These are phyloP conservation scores for Pythium inflatum DNA, from an alignment of 352 stramenopile species.

Conservation along the genomic window DNA sequence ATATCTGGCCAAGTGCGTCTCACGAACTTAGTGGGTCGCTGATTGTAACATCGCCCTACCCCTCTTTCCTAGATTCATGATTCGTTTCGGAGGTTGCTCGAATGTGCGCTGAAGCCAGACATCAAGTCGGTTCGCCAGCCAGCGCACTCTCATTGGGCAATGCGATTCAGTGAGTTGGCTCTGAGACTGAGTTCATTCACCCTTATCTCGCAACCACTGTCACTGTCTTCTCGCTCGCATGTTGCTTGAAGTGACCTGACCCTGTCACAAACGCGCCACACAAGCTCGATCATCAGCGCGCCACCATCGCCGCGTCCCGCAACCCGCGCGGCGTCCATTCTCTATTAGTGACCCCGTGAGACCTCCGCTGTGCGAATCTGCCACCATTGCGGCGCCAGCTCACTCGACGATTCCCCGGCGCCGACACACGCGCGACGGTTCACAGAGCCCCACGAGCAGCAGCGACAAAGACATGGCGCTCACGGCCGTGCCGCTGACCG, in stretches of 20 bases:
- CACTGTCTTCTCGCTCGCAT: not conserved
- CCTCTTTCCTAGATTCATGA: slow-evolving; percentile 26
- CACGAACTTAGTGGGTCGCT: too few relatives aligned
- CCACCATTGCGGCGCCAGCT: slow-evolving; percentile 5
- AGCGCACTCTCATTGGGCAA: slow-evolving; percentile 17
- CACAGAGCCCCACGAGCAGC: not conserved
- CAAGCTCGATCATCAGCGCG: too few relatives aligned
- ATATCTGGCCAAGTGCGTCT: too few relatives aligned
- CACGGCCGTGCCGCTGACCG: not conserved
- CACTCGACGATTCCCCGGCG: slow-evolving; percentile 9
- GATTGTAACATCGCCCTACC: too few relatives aligned
- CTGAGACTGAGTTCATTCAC: not conserved
- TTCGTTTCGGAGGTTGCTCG: slow-evolving; percentile 16
- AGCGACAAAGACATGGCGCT: not conserved
- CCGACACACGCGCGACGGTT: not conserved
- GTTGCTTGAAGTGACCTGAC: slow-evolving; percentile 21
- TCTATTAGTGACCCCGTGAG: too few relatives aligned
- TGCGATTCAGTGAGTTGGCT: not conserved
- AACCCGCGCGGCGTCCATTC: too few relatives aligned
- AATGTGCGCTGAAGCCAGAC: slow-evolving; percentile 2
- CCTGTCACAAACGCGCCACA: too few relatives aligned
- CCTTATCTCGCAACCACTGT: slow-evolving; percentile 2
- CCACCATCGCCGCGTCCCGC: too few relatives aligned
- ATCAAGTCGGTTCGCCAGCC: slow-evolving; percentile 30
- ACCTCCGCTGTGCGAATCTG: too few relatives aligned